Evolutionary conservation across 768 basidiomycete genomes (phyloP), one percentile per base, ranked within the genome.

Genomic region (Rhodotorula graminis): DNA sequence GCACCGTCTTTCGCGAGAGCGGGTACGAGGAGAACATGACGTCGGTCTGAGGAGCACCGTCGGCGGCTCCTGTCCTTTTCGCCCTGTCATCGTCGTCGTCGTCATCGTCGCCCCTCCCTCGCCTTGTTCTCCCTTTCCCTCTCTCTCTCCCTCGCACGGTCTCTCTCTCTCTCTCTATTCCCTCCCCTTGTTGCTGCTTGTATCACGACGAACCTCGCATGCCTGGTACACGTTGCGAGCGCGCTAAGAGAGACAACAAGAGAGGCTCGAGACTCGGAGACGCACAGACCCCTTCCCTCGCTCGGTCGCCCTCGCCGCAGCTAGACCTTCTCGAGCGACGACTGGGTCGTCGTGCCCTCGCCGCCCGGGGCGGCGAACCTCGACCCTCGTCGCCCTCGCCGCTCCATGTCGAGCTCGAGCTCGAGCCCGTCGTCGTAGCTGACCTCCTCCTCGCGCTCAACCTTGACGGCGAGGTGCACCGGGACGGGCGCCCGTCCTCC

Each of bases 1-100:
- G 67, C 46, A 72, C 67, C 31, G 59, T 56, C 52, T 55, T 37
- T 42, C 60, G 67, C 52, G 59, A 63, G 29, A 21, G 40, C 29
- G 66, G 55, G 15, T 42, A 10, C 15, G 37, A 47, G 15, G 52
- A 63, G 23, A 33, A 37, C 46, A 49, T 44, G 27, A 27, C 29
- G 7, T 15, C 40, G 3, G 47, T 14, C 1, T 53, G 46, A 60
- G 21, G 21, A 12, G 10, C 14, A 3, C 4, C 50, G 25, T 9
- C 37, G 25, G 14, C 31, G 14, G 14, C 40, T 11, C 33, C 56
- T 15, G 9, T 16, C n/a, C n/a, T n/a, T 29, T 10, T 52, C 50
- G 18, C 29, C 27, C 29, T 29, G 25, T 44, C 21, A 2, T 57
- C 31, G 2, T 29, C 15, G n/a, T 57, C 29, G 42, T 16, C 55